Evolutionary conservation across 1,139 yeast genomes (phyloP).

Genomic region (Hansenula anomala): DNA sequence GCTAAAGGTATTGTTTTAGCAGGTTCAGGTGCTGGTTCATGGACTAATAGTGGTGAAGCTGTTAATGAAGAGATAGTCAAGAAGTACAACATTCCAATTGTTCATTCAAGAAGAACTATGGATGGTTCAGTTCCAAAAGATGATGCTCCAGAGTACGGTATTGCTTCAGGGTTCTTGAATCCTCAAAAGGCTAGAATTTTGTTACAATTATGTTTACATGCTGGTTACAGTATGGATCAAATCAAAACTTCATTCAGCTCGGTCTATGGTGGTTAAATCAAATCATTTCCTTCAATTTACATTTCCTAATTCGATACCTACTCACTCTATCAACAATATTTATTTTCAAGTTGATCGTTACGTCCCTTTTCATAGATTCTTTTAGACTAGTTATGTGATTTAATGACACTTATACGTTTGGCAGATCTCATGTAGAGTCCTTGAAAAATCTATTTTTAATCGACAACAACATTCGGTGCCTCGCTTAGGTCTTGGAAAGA

Average conservation of each 20-base stretch:
- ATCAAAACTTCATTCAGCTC: constrained; percentile 46
- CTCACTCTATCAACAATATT: no score
- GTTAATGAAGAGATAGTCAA: constrained; percentile 28
- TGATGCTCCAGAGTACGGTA: constrained; percentile 27
- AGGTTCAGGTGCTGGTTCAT: constrained; percentile 55
- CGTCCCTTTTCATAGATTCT: no score
- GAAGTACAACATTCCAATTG: constrained; percentile 36
- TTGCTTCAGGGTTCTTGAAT: constrained; percentile 53
- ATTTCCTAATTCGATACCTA: background rate
- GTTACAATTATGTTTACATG: constrained; percentile 49
- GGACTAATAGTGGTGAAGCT: constrained; percentile 32
- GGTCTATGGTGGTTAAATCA: constrained; percentile 44
- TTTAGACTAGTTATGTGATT: no score
- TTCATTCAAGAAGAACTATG: constrained; percentile 49
- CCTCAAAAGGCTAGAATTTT: constrained; percentile 53
- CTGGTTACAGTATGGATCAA: constrained; percentile 34
- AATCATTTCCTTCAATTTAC: background rate
- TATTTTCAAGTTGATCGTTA: no score
- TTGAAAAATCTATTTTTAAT: no score
- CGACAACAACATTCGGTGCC: no score
- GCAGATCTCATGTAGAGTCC: no score
- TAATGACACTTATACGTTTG: no score
- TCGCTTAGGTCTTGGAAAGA: no score
- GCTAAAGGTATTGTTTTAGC: constrained; percentile 49
- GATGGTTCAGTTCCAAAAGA: constrained; percentile 41